Conservation (phyloP, 2,329 filamentous ascomycete species). For the Thielaviopsis punctulata region DNA sequence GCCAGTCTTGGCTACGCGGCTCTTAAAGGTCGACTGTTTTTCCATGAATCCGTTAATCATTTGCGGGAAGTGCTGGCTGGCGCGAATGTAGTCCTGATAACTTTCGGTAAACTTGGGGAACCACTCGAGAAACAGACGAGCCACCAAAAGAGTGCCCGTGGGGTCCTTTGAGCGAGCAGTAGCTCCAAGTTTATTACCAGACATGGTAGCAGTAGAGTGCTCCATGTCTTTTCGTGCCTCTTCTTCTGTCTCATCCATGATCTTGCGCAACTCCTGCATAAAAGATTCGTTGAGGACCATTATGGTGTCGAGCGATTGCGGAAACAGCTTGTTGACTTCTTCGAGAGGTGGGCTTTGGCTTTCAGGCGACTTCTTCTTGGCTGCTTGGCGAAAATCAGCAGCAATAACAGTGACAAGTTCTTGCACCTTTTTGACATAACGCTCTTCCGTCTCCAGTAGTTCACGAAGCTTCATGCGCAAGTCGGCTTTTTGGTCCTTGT, state of each 20-base stretch:
- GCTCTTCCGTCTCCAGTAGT: constrained; percentile 80
- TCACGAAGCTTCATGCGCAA: constrained; percentile 80
- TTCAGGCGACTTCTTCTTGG: constrained; percentile 36
- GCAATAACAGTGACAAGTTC: constrained; percentile 70
- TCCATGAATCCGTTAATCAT: constrained; percentile 66
- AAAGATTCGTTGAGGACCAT: constrained; percentile 69
- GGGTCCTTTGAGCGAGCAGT: constrained; percentile 44
- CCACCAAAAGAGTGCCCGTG: constrained; percentile 61
- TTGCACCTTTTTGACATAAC: constrained; percentile 77
- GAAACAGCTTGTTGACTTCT: constrained; percentile 63
- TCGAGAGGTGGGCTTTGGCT: constrained; percentile 57
- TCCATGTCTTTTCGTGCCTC: constrained; percentile 65
- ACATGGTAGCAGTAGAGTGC: constrained; percentile 25
- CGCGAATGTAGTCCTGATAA: constrained; percentile 84
- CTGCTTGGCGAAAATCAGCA: constrained; percentile 58
- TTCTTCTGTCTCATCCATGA: constrained; percentile 71
- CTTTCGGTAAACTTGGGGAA: constrained; percentile 82
- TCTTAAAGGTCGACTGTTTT: constrained; percentile 66
- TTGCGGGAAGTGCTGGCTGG: constrained; percentile 73
- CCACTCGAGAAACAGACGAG: constrained; percentile 72
- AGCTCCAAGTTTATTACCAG: constrained; percentile 27
- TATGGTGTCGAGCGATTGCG: constrained; percentile 62
- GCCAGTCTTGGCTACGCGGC: constrained; percentile 63
- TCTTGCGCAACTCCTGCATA: constrained; percentile 53
- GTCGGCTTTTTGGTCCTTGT: constrained; percentile 65